phyloP scores from a whole-genome alignment of 306 rosid species.

The Albizia julibrissin region DNA sequence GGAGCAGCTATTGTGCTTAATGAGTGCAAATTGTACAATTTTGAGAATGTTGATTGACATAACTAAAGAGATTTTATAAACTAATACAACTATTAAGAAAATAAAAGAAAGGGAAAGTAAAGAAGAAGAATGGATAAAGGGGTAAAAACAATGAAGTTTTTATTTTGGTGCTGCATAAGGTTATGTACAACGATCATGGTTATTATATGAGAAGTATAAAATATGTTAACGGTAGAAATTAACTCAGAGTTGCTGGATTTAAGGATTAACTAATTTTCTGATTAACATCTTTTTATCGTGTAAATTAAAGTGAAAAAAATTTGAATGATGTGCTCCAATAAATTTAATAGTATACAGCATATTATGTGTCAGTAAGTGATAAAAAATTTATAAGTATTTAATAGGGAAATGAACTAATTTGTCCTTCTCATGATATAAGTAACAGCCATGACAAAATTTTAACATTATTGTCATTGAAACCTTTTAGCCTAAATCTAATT shows the following conservation, averaged over 20 bases:
- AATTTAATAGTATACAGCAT: conserved; percentile 3
- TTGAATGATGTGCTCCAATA: conserved; percentile 2
- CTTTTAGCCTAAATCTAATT: conserved; percentile 16
- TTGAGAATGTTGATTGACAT: background rate
- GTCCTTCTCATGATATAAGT: background rate
- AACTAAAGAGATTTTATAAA: background rate
- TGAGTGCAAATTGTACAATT: background rate
- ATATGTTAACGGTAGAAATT: conserved; percentile 1
- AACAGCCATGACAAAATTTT: background rate
- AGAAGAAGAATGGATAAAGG: background rate
- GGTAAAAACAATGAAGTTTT: background rate
- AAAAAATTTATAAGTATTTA: background rate
- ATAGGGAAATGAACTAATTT: background rate
- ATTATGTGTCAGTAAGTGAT: background rate
- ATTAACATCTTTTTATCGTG: background rate
- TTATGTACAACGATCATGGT: background rate
- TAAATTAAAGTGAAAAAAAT: conserved; percentile 4
- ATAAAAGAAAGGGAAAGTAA: background rate
- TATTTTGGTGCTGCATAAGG: background rate
- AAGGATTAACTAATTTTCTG: background rate
- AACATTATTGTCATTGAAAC: conserved; percentile 24
- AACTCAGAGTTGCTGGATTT: conserved; percentile 1
- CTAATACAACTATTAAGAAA: background rate
- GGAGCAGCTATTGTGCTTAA: background rate
- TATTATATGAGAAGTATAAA: background rate